Conservation (phyloP, 768 basidiomycete genomes). For the Tulasnella sp. region DNA sequence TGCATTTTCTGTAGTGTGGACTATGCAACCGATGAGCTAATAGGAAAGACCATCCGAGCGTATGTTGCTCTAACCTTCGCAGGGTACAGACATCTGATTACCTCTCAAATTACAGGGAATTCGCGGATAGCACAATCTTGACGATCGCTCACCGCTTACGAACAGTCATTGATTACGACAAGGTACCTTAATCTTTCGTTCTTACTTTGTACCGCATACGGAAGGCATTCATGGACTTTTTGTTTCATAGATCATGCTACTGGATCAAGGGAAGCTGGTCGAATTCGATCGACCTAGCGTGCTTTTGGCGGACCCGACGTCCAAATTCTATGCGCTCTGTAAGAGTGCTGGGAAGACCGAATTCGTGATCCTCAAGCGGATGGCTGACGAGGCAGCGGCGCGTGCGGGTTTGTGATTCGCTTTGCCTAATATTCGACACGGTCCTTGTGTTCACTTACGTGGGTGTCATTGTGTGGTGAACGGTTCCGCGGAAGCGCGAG, state of each 20-base stretch:
- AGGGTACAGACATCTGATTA: no score
- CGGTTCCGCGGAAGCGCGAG: background rate
- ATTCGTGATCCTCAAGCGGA: conserved; percentile 51
- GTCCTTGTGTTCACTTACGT: background rate
- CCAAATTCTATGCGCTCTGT: conserved; percentile 55
- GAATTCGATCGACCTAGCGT: conserved; percentile 13
- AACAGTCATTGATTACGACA: conserved; percentile 16
- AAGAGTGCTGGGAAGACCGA: conserved; percentile 63
- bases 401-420: background rate
- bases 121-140: conserved; percentile 13
- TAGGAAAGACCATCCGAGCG: conserved; percentile 20
- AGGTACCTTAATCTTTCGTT: background rate
- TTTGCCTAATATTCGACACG: no score
- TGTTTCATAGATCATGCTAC: conserved; percentile 7
- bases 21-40: conserved; percentile 19
- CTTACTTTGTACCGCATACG: background rate
- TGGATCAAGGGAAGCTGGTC: conserved; percentile 11
- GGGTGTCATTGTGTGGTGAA: background rate
- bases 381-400: conserved; percentile 36
- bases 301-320: conserved; percentile 42
- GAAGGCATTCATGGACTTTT: background rate
- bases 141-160: conserved; percentile 14
- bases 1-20: conserved; percentile 4
- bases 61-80: background rate
- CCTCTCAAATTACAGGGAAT: background rate